Conservation (phyloP, 2,329 filamentous ascomycete species). For the Pseudogymnoascus sp. region DNA sequence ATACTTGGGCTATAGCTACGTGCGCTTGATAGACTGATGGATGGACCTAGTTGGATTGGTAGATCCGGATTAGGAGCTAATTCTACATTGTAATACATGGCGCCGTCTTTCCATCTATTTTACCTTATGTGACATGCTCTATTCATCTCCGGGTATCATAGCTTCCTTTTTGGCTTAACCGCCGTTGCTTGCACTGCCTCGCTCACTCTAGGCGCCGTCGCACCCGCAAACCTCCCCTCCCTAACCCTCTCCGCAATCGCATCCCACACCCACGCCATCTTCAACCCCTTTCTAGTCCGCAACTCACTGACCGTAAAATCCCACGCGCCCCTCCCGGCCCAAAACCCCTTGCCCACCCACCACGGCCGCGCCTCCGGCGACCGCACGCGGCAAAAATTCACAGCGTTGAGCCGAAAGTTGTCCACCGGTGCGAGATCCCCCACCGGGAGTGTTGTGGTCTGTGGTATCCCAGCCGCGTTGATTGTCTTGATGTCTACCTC, state of each 20-base stretch:
- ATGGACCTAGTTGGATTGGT: neutral
- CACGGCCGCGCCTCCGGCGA: neutral
- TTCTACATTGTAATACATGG: constrained; percentile 3
- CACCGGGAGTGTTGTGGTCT: neutral
- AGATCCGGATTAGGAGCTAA: neutral
- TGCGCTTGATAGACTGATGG: neutral
- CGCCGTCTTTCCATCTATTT: neutral
- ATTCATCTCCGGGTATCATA: neutral
- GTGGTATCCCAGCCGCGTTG: constrained; percentile 32
- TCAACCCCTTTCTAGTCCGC: neutral
- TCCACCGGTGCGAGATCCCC: constrained; percentile 3
- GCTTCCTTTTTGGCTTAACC: neutral
- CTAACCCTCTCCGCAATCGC: constrained; percentile 6
- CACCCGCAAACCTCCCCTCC: constrained; percentile 11
- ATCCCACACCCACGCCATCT: constrained; percentile 17
- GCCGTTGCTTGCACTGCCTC: constrained; percentile 19
- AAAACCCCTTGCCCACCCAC: constrained; percentile 3
- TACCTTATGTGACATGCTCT: neutral
- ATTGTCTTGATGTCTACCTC: constrained; percentile 33
- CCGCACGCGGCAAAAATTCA: neutral
- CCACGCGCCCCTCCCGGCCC: neutral
- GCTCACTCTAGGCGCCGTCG: constrained; percentile 22
- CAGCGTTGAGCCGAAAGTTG: neutral
- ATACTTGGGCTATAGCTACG: neutral
- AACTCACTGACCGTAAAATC: constrained; percentile 1